phyloP scores from a whole-genome alignment of 1,284 basidiomycete genomes.

The Gastroboletus turbinatus region DNA sequence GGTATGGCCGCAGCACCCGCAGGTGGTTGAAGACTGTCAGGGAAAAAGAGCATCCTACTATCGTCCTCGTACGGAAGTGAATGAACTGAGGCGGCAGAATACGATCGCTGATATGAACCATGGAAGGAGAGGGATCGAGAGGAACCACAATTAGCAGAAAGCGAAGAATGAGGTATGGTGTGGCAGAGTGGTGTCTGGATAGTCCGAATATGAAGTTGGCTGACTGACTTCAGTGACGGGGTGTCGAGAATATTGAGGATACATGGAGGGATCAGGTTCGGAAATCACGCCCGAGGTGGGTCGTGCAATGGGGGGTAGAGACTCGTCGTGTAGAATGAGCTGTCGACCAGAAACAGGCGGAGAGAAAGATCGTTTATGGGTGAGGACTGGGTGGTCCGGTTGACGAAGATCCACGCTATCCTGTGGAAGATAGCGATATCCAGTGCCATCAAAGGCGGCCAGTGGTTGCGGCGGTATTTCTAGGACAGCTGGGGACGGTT shows the following conservation, averaged over 20 bases:
- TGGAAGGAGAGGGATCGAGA: constrained; percentile 11
- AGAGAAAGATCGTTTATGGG: constrained; percentile 22
- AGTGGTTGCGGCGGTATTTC: constrained; percentile 44
- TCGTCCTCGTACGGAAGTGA: constrained; percentile 16
- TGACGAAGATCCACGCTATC: constrained; percentile 10
- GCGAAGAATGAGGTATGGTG: constrained; percentile 15
- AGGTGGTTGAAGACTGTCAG: constrained; percentile 5
- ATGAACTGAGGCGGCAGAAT: constrained; percentile 23
- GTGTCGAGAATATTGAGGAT: constrained; percentile 20
- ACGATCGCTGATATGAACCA: constrained; percentile 16
- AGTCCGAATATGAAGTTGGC: constrained; percentile 20
- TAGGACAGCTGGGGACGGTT: constrained; percentile 33
- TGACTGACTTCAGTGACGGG: constrained; percentile 9
- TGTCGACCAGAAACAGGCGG: constrained; percentile 9
- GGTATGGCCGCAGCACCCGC: constrained; percentile 7
- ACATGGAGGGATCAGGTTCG: constrained; percentile 11
- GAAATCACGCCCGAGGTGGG: constrained; percentile 8
- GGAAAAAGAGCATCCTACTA: constrained; percentile 9
- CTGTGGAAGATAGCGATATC: constrained; percentile 18
- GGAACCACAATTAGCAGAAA: constrained; percentile 8
- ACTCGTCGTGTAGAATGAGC: constrained; percentile 11
- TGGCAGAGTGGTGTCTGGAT: constrained; percentile 7
- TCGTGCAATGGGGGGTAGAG: constrained; percentile 12
- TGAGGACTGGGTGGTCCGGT: constrained; percentile 4
- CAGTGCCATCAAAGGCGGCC: constrained; percentile 18